Percentiles rank a stretch among this genome's conserved stretches.
phyloP scores from a whole-genome alignment of 768 basidiomycete genomes.

The Lentinula detonsa region DNA sequence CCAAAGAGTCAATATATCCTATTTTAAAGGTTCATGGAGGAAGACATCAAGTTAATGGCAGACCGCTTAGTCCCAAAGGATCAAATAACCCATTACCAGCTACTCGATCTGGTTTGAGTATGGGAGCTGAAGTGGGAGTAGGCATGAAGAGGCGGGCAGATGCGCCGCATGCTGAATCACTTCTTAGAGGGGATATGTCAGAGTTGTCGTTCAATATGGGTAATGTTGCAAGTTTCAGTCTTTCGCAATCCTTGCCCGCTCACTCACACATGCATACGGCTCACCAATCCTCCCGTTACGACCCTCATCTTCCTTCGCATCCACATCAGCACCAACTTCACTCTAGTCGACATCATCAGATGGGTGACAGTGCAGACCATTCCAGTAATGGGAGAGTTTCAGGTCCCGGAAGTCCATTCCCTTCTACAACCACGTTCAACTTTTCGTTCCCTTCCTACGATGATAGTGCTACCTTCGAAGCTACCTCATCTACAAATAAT shows the following conservation, averaged over 20 bases:
- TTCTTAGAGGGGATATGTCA: constrained; percentile 74
- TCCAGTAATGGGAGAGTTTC: constrained; percentile 15
- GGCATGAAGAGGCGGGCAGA: constrained; percentile 81
- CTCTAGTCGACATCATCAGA: neutral
- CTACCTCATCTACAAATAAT: constrained; percentile 23
- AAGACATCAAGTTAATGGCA: constrained; percentile 78
- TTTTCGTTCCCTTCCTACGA: constrained; percentile 70
- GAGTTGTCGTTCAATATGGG: constrained; percentile 28
- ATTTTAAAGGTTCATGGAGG: constrained; percentile 53
- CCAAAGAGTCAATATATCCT: constrained; percentile 53
- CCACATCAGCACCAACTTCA: neutral
- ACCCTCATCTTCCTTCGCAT: neutral
- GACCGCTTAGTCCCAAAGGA: constrained; percentile 60
- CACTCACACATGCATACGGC: neutral
- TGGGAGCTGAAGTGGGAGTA: constrained; percentile 16
- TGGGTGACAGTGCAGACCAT: neutral
- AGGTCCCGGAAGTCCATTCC: constrained; percentile 47
- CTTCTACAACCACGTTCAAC: constrained; percentile 56
- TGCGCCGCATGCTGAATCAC: constrained; percentile 72
- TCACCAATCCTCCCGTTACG: neutral
- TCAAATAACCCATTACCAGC: constrained; percentile 14
- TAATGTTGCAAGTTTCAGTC: neutral
- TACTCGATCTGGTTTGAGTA: neutral
- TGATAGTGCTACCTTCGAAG: constrained; percentile 45
- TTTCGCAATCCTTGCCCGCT: constrained; percentile 4